Evolutionary conservation across 2,329 filamentous ascomycete species (phyloP).

Genomic region (Penicillium sp.): DNA sequence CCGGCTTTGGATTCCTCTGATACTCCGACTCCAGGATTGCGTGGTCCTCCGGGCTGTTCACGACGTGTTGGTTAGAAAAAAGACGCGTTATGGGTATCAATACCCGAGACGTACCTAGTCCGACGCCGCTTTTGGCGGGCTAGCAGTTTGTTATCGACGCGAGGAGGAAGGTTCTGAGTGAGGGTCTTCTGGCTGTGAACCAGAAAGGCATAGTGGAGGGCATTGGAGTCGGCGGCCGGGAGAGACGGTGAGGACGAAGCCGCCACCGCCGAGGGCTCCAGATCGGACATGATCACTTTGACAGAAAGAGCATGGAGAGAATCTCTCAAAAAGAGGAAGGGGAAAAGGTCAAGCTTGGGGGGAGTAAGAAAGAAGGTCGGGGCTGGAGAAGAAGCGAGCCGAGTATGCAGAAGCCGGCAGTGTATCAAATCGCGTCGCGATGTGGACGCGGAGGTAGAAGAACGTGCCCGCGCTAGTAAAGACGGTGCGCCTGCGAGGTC

Average conservation of each 20-base stretch:
- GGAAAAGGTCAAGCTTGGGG: slow-evolving; percentile 4
- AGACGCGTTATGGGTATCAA: slow-evolving; percentile 16
- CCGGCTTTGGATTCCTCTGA: slow-evolving; percentile 79
- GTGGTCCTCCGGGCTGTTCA: slow-evolving; percentile 77
- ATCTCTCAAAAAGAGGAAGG: slow-evolving; percentile 6
- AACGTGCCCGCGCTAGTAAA: slow-evolving; percentile 29
- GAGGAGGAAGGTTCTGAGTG: slow-evolving; percentile 55
- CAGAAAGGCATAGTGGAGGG: slow-evolving; percentile 54
- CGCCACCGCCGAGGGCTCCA: slow-evolving; percentile 30
- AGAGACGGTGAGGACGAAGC: slow-evolving; percentile 37
- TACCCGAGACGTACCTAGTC: slow-evolving; percentile 51
- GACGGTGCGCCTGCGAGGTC: slow-evolving; percentile 15
- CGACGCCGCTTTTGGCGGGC: slow-evolving; percentile 61
- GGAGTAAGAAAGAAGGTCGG: slow-evolving; percentile 10
- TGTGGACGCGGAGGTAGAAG: slow-evolving; percentile 33
- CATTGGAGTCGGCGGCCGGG: slow-evolving; percentile 32
- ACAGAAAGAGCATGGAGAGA: slow-evolving; percentile 16
- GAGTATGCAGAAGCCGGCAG: slow-evolving; percentile 23
- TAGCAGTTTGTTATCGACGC: slow-evolving; percentile 59
- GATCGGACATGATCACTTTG: slow-evolving; percentile 35
- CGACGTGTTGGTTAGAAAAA: slow-evolving; percentile 12
- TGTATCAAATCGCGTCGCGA: slow-evolving; percentile 32
- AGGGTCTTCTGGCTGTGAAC: slow-evolving; percentile 59
- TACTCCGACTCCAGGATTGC: slow-evolving; percentile 84
- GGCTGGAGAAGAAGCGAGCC: slow-evolving; percentile 20